These are phyloP conservation scores for Alloteropsis angusta DNA, from an alignment of 202 grass and related monocot species.

Conservation along the genomic window DNA sequence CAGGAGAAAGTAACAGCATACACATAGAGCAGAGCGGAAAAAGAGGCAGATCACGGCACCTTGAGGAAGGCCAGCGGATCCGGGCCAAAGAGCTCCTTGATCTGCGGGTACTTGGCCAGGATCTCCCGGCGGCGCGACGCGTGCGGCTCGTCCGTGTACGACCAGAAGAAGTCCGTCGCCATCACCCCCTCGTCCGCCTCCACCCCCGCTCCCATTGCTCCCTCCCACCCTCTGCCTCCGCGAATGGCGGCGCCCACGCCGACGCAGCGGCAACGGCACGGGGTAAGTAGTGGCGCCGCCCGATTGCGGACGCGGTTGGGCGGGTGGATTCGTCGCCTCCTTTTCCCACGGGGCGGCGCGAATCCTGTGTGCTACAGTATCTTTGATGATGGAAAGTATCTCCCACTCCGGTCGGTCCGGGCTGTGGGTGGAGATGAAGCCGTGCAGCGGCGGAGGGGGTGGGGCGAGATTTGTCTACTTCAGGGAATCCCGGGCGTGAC, in stretches of 20 bases:
- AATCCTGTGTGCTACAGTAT: slow-evolving; percentile 10
- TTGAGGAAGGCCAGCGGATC: slow-evolving; percentile 77
- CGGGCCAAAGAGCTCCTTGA: slow-evolving; percentile 94
- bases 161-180: slow-evolving; percentile 96
- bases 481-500: background rate
- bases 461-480: slow-evolving; percentile 10
- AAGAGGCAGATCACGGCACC: slow-evolving; percentile 38
- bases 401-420: background rate
- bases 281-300: background rate
- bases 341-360: background rate
- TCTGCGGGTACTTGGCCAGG: slow-evolving; percentile 82
- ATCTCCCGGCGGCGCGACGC: slow-evolving; percentile 82
- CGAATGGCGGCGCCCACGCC: slow-evolving; percentile 17
- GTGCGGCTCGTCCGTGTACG: slow-evolving; percentile 98
- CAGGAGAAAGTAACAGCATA: background rate
- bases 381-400: background rate
- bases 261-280: background rate
- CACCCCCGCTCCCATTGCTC: slow-evolving; percentile 22
- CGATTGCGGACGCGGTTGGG: background rate
- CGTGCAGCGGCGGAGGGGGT: background rate
- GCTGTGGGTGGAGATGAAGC: background rate
- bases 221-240: background rate
- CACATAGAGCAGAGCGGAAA: background rate
- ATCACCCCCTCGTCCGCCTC: slow-evolving; percentile 60
- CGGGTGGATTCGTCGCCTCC: background rate